Conservation (phyloP, 352 stramenopile genomes). For the Blastocystis sp. region DNA sequence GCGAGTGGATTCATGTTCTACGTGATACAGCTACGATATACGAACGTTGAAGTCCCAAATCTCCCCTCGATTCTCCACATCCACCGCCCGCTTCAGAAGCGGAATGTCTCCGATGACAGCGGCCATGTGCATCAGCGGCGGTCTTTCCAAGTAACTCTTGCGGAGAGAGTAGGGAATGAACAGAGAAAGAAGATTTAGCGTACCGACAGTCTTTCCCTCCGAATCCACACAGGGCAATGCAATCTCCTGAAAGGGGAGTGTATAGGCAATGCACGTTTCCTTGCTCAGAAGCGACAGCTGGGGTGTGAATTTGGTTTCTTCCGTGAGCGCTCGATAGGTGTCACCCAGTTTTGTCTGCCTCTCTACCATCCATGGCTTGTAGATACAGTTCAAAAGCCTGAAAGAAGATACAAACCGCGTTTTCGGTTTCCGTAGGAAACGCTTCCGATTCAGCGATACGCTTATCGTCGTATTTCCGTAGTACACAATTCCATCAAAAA, state of each 20-base stretch:
- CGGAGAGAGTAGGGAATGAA: constrained; percentile 39
- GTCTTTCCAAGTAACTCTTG: not conserved
- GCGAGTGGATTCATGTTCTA: constrained; percentile 23
- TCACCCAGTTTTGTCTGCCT: not conserved
- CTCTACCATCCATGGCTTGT: constrained; percentile 23
- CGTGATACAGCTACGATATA: not conserved
- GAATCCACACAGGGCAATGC: not conserved
- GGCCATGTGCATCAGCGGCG: constrained; percentile 42
- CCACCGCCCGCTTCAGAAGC: not conserved
- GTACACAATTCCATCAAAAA: constrained; percentile 55
- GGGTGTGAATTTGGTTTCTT: constrained; percentile 22
- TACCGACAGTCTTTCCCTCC: not conserved
- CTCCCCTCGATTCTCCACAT: constrained; percentile 29
- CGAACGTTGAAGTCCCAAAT: constrained; percentile 9
- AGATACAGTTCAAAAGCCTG: constrained; percentile 40
- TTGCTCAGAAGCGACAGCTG: not conserved
- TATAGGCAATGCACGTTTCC: constrained; percentile 15
- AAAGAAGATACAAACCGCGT: not conserved
- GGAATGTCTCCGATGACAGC: not conserved
- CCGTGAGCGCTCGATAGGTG: not conserved
- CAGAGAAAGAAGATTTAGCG: not conserved
- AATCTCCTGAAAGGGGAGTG: constrained; percentile 15
- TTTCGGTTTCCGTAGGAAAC: not conserved
- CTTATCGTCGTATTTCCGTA: constrained; percentile 30
- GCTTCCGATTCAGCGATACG: not conserved